Conservation (phyloP, 2,329 filamentous ascomycete species). For the Bipolaris sorokiniana region DNA sequence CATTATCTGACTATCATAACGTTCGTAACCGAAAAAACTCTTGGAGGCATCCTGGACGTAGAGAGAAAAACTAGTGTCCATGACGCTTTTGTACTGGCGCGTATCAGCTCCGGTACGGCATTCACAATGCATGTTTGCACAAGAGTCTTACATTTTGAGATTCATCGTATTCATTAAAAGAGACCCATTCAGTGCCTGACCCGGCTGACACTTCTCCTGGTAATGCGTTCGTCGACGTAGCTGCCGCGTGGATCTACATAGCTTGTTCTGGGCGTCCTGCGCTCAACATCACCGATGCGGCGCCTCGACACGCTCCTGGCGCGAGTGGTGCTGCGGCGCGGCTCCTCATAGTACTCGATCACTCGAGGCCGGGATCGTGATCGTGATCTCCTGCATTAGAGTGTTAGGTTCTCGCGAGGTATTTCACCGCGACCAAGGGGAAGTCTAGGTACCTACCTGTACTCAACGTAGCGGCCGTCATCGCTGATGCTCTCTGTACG, state of each 20-base stretch:
- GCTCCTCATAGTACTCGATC: slow-evolving; percentile 41
- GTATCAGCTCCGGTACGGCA: not conserved
- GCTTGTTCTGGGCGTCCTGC: slow-evolving; percentile 33
- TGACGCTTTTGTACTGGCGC: not conserved
- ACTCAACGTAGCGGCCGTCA: slow-evolving; percentile 28
- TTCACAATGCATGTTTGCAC: not conserved
- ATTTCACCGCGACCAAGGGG: no score
- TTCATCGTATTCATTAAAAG: not conserved
- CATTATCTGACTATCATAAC: not conserved
- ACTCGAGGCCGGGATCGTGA: slow-evolving; percentile 30
- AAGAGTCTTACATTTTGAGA: not conserved
- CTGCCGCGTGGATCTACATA: slow-evolving; percentile 32
- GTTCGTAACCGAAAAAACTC: not conserved
- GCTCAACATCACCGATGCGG: slow-evolving; percentile 35
- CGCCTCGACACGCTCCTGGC: slow-evolving; percentile 36
- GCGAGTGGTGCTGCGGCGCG: slow-evolving; percentile 31
- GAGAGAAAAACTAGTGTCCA: not conserved
- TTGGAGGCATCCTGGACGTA: not conserved
- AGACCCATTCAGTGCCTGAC: slow-evolving; percentile 22
- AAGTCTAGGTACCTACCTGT: slow-evolving; percentile 24
- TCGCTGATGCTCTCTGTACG: slow-evolving; percentile 30
- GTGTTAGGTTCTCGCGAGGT: not conserved
- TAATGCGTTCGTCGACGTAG: slow-evolving; percentile 35
- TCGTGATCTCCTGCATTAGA: slow-evolving; percentile 15
- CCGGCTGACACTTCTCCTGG: slow-evolving; percentile 39